Conservation (phyloP, 163 green algal species). For the Prototheca wickerhamii region DNA sequence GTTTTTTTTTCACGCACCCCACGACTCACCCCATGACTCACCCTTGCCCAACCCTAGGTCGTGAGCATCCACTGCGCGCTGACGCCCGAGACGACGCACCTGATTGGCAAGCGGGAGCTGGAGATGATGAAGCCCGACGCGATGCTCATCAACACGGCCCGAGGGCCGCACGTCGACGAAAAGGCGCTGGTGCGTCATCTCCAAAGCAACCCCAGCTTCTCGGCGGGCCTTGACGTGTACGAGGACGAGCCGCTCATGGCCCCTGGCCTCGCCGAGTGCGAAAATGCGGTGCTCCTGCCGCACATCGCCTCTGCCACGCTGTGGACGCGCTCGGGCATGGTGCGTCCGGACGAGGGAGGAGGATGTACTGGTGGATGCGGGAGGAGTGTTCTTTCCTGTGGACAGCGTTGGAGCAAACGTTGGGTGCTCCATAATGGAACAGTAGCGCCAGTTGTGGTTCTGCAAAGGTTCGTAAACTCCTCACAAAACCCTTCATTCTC, state of each 20-base stretch:
- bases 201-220: conserved; percentile 85
- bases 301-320: conserved; percentile 94
- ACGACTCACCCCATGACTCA: background rate
- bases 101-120: conserved; percentile 86
- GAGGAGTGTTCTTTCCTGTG: background rate
- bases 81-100: conserved; percentile 79
- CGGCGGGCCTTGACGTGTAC: conserved; percentile 82
- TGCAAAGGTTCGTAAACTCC: too few relatives aligned
- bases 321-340: conserved; percentile 94
- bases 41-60: conserved; percentile 54
- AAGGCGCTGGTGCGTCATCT: conserved; percentile 86
- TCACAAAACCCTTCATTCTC: too few relatives aligned
- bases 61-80: conserved; percentile 91
- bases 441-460: too few relatives aligned
- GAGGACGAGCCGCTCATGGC: conserved; percentile 95
- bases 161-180: conserved; percentile 87
- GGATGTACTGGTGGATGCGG: background rate
- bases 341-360: conserved; percentile 18
- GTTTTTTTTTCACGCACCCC: too few relatives aligned
- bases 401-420: too few relatives aligned
- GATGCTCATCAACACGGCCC: conserved; percentile 86
- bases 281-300: conserved; percentile 92
- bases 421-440: too few relatives aligned
- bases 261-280: conserved; percentile 74
- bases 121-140: conserved; percentile 89